Evolutionary conservation across 495 filamentous ascomycete species (phyloP).

Genomic region (Daldinia caldariorum): DNA sequence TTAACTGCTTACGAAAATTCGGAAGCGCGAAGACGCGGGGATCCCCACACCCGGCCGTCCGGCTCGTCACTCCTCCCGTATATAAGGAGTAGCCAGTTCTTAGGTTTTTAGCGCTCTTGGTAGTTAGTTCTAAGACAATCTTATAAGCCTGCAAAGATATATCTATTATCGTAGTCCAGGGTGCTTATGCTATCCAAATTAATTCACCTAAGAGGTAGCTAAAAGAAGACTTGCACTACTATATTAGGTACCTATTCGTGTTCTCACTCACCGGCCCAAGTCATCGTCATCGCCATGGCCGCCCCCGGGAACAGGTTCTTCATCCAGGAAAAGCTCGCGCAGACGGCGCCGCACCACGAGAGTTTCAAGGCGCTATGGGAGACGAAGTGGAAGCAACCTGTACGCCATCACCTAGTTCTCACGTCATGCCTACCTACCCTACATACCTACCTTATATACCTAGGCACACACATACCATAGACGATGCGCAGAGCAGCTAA

Average conservation of each 20-base stretch:
- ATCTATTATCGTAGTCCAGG: background rate
- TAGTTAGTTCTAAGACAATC: background rate
- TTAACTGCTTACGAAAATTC: background rate
- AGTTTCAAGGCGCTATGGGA: slow-evolving; percentile 77
- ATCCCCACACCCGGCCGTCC: slow-evolving; percentile 26
- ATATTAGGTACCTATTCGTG: no score
- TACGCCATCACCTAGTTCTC: slow-evolving; percentile 37
- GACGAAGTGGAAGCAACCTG: slow-evolving; percentile 76
- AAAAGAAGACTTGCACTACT: no score
- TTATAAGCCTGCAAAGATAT: background rate
- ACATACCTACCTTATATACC: background rate
- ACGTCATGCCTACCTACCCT: background rate
- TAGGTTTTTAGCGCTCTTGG: background rate
- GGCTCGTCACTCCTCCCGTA: slow-evolving; percentile 5
- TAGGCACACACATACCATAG: background rate
- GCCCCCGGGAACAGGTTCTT: slow-evolving; percentile 41
- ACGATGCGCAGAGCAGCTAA: background rate
- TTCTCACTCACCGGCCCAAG: no score
- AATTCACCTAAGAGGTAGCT: no score
- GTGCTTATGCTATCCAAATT: background rate
- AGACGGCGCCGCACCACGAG: slow-evolving; percentile 63
- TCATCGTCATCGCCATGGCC: no score
- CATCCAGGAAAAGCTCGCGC: slow-evolving; percentile 38
- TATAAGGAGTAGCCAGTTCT: background rate
- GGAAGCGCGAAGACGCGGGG: slow-evolving; percentile 28